A percentile compares a stretch with the other conserved stretches of the same genome.
phyloP scores from a whole-genome alignment of 345 rosid genomes.

The Hibiscus tridactylites region DNA sequence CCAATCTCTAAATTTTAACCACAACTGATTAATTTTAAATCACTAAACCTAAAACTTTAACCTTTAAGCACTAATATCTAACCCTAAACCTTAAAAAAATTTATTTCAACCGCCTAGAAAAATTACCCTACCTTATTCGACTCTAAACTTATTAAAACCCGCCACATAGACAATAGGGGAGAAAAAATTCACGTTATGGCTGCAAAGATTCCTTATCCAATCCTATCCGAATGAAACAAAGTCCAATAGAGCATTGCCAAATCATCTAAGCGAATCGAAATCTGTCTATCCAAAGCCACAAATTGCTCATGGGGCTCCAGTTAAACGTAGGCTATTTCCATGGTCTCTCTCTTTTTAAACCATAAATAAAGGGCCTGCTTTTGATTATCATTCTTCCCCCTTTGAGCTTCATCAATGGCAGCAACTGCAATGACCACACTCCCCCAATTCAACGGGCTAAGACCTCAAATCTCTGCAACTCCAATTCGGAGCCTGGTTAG shows the following conservation, averaged over 20 bases:
- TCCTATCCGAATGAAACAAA: constrained; percentile 21
- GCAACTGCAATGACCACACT: constrained; percentile 43
- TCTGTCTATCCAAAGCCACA: constrained; percentile 42
- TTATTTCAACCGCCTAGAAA: too few relatives aligned
- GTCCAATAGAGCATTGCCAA: constrained; percentile 42
- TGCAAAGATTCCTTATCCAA: constrained; percentile 44
- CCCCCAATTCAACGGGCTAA: constrained; percentile 66
- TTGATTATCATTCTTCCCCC: neutral
- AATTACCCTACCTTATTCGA: too few relatives aligned
- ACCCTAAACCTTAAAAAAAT: too few relatives aligned
- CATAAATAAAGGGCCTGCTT: neutral
- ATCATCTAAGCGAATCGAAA: constrained; percentile 61
- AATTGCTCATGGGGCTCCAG: constrained; percentile 22
- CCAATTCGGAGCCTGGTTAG: constrained; percentile 59
- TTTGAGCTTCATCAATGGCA: constrained; percentile 32
- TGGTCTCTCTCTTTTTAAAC: neutral
- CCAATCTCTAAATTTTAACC: too few relatives aligned
- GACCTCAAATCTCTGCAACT: constrained; percentile 39
- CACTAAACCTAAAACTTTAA: too few relatives aligned
- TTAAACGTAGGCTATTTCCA: neutral
- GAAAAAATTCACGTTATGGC: too few relatives aligned
- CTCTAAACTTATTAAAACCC: too few relatives aligned
- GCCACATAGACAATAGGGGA: too few relatives aligned
- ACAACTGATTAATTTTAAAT: too few relatives aligned
- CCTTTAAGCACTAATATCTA: too few relatives aligned